Conservation (phyloP, 306 rosid species). For the Corylus heterophylla region DNA sequence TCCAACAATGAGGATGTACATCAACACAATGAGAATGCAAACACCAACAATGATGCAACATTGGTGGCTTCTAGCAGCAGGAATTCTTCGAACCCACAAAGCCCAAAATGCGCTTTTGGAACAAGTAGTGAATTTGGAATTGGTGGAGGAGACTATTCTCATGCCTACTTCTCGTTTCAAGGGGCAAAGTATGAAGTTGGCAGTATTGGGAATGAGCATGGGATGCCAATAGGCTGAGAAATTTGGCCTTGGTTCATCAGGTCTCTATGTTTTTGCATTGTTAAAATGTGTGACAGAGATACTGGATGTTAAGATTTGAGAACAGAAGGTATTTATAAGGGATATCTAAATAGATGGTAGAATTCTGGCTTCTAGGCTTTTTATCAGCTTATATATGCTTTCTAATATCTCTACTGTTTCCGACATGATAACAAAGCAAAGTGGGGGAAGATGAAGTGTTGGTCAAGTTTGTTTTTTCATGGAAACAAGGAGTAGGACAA, state of each 20-base stretch:
- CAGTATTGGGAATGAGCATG: slow-evolving; percentile 47
- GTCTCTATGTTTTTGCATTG: slow-evolving; percentile 71
- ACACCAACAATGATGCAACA: slow-evolving; percentile 7
- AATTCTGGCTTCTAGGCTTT: not conserved
- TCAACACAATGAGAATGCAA: slow-evolving; percentile 34
- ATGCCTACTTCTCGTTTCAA: slow-evolving; percentile 58
- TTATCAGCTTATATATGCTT: not conserved
- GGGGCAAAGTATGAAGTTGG: slow-evolving; percentile 62
- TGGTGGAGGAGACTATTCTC: slow-evolving; percentile 56
- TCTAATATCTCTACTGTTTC: not conserved
- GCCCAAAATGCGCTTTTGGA: slow-evolving; percentile 47
- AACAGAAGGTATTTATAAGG: not conserved
- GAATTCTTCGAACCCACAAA: slow-evolving; percentile 35
- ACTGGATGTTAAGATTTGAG: not conserved
- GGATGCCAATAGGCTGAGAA: slow-evolving; percentile 43
- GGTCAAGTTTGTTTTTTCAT: not conserved
- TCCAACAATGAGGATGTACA: slow-evolving; percentile 27
- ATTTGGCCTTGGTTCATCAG: slow-evolving; percentile 64
- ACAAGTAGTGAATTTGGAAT: slow-evolving; percentile 42
- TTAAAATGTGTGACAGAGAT: slow-evolving; percentile 57
- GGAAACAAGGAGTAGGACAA: not conserved
- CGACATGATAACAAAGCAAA: not conserved
- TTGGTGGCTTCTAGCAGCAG: slow-evolving; percentile 34
- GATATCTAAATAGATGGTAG: slow-evolving; percentile 17
- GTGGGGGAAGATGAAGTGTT: not conserved